A percentile compares a stretch with the other conserved stretches of the same genome.
Conservation (phyloP, 73 alveolate genomes). For the Symbiodinium pilosum region DNA sequence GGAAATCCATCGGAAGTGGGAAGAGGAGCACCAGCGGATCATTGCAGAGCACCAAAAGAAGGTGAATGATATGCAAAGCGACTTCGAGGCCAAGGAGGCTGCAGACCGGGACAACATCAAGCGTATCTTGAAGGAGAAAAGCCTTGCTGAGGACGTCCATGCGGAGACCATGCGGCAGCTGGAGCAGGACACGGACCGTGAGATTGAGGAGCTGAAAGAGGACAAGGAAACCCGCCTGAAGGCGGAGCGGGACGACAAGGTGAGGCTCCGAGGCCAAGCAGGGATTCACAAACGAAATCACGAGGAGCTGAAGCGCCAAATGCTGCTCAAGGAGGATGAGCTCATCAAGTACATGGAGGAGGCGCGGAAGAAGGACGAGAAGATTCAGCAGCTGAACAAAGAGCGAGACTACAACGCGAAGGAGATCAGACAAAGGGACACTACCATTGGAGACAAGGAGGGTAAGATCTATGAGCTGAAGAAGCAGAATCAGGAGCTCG, state of each 20-base stretch:
- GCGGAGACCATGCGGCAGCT: constrained; percentile 95
- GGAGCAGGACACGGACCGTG: constrained; percentile 54
- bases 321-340: not conserved
- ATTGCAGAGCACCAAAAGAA: constrained; percentile 43
- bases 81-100: constrained; percentile 26
- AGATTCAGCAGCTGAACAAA: constrained; percentile 62
- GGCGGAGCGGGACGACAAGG: constrained; percentile 79
- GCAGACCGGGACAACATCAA: constrained; percentile 24
- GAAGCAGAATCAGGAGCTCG: constrained; percentile 98
- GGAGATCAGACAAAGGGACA: constrained; percentile 97
- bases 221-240: constrained; percentile 67
- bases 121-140: constrained; percentile 44
- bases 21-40: constrained; percentile 72
- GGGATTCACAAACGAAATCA: constrained; percentile 81
- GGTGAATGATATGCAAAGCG: constrained; percentile 62
- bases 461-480: constrained; percentile 98
- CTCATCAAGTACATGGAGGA: constrained; percentile 9
- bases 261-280: constrained; percentile 71
- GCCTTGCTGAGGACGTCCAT: constrained; percentile 77
- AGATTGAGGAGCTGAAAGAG: constrained; percentile 94
- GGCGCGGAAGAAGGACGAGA: constrained; percentile 69
- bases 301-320: constrained; percentile 37
- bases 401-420: constrained; percentile 32
- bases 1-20: constrained; percentile 67
- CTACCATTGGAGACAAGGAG: constrained; percentile 98